Percentiles rank a stretch among this genome's conserved stretches.
phyloP scores from a whole-genome alignment of 345 rosid species.

The Aquilaria malaccensis region DNA sequence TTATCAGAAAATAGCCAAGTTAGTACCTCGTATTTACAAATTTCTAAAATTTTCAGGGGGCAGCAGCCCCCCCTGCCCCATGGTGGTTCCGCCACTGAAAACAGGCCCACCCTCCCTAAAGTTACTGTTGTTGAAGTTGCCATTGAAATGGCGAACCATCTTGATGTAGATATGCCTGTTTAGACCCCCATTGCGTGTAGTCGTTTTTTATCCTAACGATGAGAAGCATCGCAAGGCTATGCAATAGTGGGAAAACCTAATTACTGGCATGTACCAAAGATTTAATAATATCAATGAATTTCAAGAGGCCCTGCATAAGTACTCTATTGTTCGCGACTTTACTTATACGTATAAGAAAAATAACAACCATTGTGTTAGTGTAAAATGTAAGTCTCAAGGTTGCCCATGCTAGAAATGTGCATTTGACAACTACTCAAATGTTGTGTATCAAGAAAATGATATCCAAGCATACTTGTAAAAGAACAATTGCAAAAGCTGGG shows the following conservation, averaged over 20 bases:
- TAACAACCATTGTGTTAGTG: conserved; percentile 81
- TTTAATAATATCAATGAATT: conserved; percentile 75
- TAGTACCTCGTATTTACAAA: no score
- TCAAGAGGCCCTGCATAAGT: conserved; percentile 86
- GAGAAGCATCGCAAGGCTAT: conserved; percentile 54
- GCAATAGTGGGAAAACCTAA: conserved; percentile 79
- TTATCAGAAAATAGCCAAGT: no score
- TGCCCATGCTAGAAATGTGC: conserved; percentile 95
- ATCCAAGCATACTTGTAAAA: conserved; percentile 76
- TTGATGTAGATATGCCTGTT: conserved; percentile 24
- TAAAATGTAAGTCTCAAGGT: conserved; percentile 79
- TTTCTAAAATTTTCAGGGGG: no score
- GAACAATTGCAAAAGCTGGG: conserved; percentile 70
- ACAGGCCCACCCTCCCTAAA: conserved; percentile 53
- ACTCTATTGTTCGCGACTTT: conserved; percentile 79
- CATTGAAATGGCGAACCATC: conserved; percentile 20
- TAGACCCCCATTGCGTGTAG: conserved; percentile 35
- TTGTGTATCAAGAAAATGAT: conserved; percentile 86
- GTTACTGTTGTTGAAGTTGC: conserved; percentile 32
- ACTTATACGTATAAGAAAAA: conserved; percentile 89
- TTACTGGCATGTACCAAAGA: conserved; percentile 86
- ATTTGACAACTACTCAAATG: conserved; percentile 68
- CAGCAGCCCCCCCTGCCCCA: no score
- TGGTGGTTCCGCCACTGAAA: background rate
- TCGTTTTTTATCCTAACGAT: conserved; percentile 27